A percentile compares a stretch with the other conserved stretches of the same genome.
Evolutionary conservation across 805 yeast genomes (phyloP).

Genomic region (Spathaspora passalidarum): DNA sequence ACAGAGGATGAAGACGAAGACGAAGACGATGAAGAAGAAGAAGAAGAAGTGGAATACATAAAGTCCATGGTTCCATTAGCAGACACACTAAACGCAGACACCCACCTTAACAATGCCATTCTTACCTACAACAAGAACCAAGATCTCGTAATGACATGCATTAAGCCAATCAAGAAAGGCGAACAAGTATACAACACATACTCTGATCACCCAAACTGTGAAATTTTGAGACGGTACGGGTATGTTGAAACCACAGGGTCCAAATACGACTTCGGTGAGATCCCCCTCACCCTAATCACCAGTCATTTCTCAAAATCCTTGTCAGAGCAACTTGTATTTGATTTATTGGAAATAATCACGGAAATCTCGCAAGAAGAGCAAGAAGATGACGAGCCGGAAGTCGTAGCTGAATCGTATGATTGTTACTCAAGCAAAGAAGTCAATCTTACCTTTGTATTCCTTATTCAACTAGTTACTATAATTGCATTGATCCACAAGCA

Average conservation of each 20-base stretch:
- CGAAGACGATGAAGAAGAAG: constrained; percentile 22
- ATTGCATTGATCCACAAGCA: constrained; percentile 16
- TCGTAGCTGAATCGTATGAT: constrained; percentile 54
- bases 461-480: constrained; percentile 51
- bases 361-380: constrained; percentile 19
- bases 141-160: constrained; percentile 67
- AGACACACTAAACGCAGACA: constrained; percentile 85
- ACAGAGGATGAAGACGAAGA: too few relatives aligned
- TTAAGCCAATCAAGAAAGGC: constrained; percentile 54
- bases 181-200: constrained; percentile 85
- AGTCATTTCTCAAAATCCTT: constrained; percentile 29
- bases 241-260: constrained; percentile 78
- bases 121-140: constrained; percentile 48
- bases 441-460: constrained; percentile 52
- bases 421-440: constrained; percentile 57
- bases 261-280: constrained; percentile 76
- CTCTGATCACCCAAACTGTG: constrained; percentile 90
- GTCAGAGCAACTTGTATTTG: constrained; percentile 30
- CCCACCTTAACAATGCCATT: constrained; percentile 71
- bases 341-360: constrained; percentile 20
- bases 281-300: constrained; percentile 46
- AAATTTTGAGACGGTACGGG: constrained; percentile 85
- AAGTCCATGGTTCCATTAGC: constrained; percentile 94
- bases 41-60: constrained; percentile 30
- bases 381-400: constrained; percentile 35